These are phyloP conservation scores for Triticum timopheevii DNA, from an alignment of 176 grass and related monocot genomes.

Conservation along the genomic window DNA sequence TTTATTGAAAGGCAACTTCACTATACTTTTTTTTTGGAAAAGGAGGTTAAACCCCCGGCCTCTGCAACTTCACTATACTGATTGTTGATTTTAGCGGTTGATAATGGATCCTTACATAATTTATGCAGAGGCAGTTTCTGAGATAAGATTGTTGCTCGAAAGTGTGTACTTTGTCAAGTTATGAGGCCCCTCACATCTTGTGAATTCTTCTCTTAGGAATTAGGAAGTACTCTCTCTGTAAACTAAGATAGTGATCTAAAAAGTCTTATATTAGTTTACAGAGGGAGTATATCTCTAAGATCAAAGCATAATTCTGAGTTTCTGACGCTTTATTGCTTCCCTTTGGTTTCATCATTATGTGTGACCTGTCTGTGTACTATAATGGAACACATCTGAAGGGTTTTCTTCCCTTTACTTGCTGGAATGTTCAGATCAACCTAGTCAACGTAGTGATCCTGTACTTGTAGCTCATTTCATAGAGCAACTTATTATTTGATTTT, in stretches of 20 bases:
- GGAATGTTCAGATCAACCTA: conserved; percentile 11
- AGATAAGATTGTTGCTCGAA: neutral
- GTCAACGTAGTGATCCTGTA: neutral
- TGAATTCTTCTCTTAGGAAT: neutral
- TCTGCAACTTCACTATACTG: neutral
- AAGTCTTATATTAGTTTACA: too few species aligned
- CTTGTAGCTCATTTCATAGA: conserved; percentile 17
- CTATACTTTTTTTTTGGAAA: neutral
- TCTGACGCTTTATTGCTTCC: neutral
- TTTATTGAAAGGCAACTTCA: neutral
- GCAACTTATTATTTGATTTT: neutral
- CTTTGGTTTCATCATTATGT: neutral
- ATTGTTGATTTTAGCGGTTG: neutral
- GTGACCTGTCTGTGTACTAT: neutral
- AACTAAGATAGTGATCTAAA: too few species aligned
- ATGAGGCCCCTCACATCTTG: neutral
- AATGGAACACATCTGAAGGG: neutral
- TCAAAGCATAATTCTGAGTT: neutral
- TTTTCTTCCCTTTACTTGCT: neutral
- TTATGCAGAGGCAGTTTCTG: neutral
- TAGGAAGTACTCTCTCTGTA: neutral
- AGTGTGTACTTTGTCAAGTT: neutral
- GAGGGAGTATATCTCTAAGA: neutral
- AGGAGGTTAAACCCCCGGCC: too few species aligned
- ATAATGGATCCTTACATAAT: neutral